Percentiles rank a stretch among this genome's conserved stretches.
These are phyloP conservation scores for Osmanthus fragrans DNA, from an alignment of 257 asterid species.

Conservation along the genomic window DNA sequence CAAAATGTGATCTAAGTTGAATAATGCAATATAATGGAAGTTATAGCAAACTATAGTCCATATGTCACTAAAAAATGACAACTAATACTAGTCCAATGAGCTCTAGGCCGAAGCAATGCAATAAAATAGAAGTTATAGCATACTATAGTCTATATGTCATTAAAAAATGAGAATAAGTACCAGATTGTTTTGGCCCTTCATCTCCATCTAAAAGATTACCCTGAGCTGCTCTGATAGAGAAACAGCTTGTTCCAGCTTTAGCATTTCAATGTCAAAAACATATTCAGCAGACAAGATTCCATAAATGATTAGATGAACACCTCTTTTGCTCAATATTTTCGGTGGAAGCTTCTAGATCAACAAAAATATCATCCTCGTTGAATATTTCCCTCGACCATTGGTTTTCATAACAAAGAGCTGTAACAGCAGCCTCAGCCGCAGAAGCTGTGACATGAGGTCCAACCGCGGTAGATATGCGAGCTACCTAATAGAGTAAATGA, in stretches of 20 bases:
- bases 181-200: conserved; percentile 41
- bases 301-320: conserved; percentile 29
- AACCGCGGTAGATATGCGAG: conserved; percentile 66
- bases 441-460: conserved; percentile 72
- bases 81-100: too few species aligned
- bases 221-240: conserved; percentile 39
- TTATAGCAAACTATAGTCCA: background rate
- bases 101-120: too few species aligned
- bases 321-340: conserved; percentile 44
- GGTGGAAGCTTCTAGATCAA: conserved; percentile 42
- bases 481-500: conserved; percentile 52
- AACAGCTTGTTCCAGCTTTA: conserved; percentile 15
- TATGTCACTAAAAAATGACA: too few species aligned
- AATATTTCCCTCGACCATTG: conserved; percentile 79
- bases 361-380: conserved; percentile 48
- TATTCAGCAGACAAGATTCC: conserved; percentile 7
- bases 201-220: conserved; percentile 44
- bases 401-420: conserved; percentile 86
- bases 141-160: background rate
- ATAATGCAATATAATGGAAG: background rate
- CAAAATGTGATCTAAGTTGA: background rate
- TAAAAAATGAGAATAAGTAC: conserved; percentile 33
- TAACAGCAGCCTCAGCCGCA: conserved; percentile 90
- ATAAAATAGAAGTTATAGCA: too few species aligned
- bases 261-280: conserved; percentile 14